phyloP scores from a whole-genome alignment of 306 rosid species.

The Lagenaria siceraria region DNA sequence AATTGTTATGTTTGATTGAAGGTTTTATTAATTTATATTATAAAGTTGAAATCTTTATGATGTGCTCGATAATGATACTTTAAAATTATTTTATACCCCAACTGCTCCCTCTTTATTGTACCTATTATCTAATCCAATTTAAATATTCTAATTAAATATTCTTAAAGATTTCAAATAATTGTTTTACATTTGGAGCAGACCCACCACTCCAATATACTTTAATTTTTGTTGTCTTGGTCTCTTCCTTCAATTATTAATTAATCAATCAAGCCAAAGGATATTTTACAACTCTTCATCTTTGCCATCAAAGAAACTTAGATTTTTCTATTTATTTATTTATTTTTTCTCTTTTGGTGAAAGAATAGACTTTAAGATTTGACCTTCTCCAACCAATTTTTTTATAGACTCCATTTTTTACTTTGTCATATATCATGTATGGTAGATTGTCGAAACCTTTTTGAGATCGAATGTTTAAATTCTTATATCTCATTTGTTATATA shows the following conservation, averaged over 20 bases:
- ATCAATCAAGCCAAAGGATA: neutral
- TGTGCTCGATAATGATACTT: neutral
- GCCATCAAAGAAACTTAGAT: neutral
- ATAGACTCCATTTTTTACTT: no score
- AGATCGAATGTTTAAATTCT: no score
- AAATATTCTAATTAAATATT: neutral
- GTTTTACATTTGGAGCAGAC: neutral
- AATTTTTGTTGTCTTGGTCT: neutral
- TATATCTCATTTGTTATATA: no score
- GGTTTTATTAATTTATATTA: neutral
- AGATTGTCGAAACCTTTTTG: no score
- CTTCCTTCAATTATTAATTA: neutral
- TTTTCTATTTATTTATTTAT: neutral
- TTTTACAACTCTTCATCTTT: neutral
- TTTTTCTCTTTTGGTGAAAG: neutral
- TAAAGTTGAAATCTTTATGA: neutral
- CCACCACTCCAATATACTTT: neutral
- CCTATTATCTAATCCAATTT: constrained; percentile 2
- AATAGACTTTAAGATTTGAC: neutral
- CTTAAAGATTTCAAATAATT: neutral
- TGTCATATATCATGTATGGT: no score
- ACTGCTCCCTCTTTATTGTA: constrained; percentile 2
- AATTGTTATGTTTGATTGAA: neutral
- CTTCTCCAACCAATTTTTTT: no score
- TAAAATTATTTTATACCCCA: neutral